A percentile compares a stretch with the other conserved stretches of the same genome.
Conservation (phyloP, 2,329 filamentous ascomycete genomes). For the Colletotrichum sp. region DNA sequence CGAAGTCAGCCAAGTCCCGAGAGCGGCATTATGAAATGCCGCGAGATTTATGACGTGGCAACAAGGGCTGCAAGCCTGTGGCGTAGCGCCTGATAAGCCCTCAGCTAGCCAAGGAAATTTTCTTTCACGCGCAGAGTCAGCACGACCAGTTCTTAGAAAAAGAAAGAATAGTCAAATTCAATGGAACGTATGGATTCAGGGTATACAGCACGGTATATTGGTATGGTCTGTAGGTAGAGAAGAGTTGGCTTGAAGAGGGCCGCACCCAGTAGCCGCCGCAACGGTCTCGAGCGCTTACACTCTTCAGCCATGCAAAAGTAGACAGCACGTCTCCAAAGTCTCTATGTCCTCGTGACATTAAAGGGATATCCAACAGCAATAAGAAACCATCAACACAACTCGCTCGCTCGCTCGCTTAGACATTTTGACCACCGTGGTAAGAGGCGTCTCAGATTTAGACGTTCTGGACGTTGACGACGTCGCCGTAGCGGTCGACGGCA, state of each 20-base stretch:
- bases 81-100: neutral
- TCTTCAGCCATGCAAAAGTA: neutral
- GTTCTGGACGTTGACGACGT: slow-evolving; percentile 34
- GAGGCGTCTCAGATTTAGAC: neutral
- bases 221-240: neutral
- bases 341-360: neutral
- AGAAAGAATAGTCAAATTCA: neutral
- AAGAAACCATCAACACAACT: neutral
- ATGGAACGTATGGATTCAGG: neutral
- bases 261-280: neutral
- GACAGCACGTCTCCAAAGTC: neutral
- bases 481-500: slow-evolving; percentile 35
- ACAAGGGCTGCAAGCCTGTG: neutral
- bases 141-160: neutral
- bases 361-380: neutral
- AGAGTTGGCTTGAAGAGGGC: neutral
- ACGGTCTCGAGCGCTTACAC: neutral
- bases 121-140: neutral
- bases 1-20: neutral
- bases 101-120: neutral
- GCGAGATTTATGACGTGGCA: neutral
- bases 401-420: neutral
- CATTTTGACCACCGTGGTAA: neutral
- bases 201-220: neutral
- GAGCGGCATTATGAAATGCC: neutral